Conservation (phyloP, 139 green algal species). For the Desmodesmus armatus region DNA sequence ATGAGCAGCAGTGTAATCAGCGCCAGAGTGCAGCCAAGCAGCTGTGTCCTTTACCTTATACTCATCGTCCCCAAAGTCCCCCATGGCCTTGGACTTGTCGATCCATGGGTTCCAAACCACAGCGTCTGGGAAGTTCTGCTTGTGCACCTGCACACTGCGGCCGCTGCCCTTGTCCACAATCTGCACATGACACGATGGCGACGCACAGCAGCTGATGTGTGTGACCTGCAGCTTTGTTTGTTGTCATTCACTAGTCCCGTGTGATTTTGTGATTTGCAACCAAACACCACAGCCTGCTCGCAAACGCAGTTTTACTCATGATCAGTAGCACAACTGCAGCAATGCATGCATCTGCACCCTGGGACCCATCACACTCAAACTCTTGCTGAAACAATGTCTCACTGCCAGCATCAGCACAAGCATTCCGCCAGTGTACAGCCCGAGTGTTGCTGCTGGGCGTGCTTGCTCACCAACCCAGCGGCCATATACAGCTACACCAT, state of each 20-base stretch:
- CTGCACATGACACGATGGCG: constrained; percentile 35
- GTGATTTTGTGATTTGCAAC: no score
- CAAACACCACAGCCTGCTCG: no score
- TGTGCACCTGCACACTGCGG: constrained; percentile 56
- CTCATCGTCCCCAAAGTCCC: constrained; percentile 85
- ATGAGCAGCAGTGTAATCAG: not conserved
- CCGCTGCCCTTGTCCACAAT: constrained; percentile 56
- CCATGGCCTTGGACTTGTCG: constrained; percentile 71
- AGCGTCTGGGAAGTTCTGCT: constrained; percentile 75
- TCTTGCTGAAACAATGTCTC: no score
- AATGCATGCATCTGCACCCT: not conserved
- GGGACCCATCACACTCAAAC: not conserved
- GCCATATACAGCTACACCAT: no score
- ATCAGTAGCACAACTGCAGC: no score
- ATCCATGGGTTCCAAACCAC: constrained; percentile 90
- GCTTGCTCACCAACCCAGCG: no score
- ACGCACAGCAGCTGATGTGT: not conserved
- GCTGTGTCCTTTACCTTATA: constrained; percentile 60
- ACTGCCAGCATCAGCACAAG: not conserved
- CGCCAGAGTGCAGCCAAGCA: not conserved
- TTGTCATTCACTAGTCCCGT: no score
- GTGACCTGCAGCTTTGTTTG: not conserved
- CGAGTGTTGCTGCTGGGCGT: no score
- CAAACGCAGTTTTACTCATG: no score
- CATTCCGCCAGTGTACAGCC: no score